Percentiles rank a stretch among this genome's conserved stretches.
phyloP scores from a whole-genome alignment of 176 grass and related monocot genomes.

The Guadua angustifolia region DNA sequence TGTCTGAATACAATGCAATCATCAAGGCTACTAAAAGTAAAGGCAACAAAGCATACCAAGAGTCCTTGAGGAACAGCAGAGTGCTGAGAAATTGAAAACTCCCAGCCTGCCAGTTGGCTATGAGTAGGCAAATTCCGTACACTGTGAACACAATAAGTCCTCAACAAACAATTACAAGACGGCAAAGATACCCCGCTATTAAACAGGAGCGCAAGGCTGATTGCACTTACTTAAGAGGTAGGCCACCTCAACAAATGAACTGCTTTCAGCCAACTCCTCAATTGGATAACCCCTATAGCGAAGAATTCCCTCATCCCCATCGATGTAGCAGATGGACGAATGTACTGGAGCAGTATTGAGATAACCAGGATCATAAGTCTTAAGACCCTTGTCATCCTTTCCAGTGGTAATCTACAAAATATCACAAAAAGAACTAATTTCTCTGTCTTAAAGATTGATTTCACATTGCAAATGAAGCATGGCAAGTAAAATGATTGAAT shows the following conservation, averaged over 20 bases:
- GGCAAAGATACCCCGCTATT: not conserved
- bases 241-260: slow-evolving; percentile 84
- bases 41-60: slow-evolving; percentile 55
- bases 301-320: slow-evolving; percentile 98
- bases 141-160: slow-evolving; percentile 43
- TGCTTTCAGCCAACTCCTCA: slow-evolving; percentile 90
- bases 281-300: slow-evolving; percentile 97
- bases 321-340: slow-evolving; percentile 88
- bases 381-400: slow-evolving; percentile 88
- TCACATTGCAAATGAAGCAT: slow-evolving; percentile 5
- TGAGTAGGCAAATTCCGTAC: slow-evolving; percentile 88
- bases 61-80: slow-evolving; percentile 92
- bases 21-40: not conserved
- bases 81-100: slow-evolving; percentile 92
- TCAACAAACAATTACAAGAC: slow-evolving; percentile 8
- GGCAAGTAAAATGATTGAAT: not conserved
- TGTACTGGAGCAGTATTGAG: slow-evolving; percentile 89
- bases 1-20: not conserved
- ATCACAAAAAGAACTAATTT: not conserved
- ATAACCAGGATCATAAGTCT: slow-evolving; percentile 94
- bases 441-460: not conserved
- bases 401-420: slow-evolving; percentile 70
- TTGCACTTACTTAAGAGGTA: slow-evolving; percentile 85
- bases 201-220: not conserved
- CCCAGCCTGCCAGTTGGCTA: slow-evolving; percentile 75